Evolutionary conservation across 2,329 filamentous ascomycete genomes (phyloP), one percentile per base, ranked within the genome.

Genomic region (Xylariales sp.): DNA sequence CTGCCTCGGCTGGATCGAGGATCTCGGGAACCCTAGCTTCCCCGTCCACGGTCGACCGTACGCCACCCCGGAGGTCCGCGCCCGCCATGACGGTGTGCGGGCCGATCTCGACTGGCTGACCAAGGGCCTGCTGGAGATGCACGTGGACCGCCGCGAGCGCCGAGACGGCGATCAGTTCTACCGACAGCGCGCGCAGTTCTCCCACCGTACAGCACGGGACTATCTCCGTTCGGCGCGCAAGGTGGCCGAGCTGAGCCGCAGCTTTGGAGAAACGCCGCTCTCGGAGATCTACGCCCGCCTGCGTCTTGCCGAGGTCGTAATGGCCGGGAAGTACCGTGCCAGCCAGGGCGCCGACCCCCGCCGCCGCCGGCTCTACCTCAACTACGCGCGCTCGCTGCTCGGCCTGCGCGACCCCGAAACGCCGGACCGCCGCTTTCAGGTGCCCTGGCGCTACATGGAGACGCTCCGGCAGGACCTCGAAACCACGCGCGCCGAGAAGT

Each of bases 131-230:
- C n/a, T 33, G 16, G 30, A 33, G 16, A 33, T 33, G 30, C 30
- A 33, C 16, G 20, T 17, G 6, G 30, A 33, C n/a, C n/a, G 30
- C 5, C 30, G 30, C 6, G 30, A 33, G 30, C 30, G 30, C 16
- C 17, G 20, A 19, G 30, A 33, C n/a, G 30, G 30, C 30, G 30
- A 33, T 17, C 30, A 33, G 30, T 33, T 33, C 16, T 33, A 33
- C 20, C 30, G 30, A 8, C 30, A 33, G 30, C 30, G 30, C 5
- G 13, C 20, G 8, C 30, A 33, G 17, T 33, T 33, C 30, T 33
- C n/a, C 30, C 30, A 33, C n/a, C 30, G 30, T 17, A 33, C 30
- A 10, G 30, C 30, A 7, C 30, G 30, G 10, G 30, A 33, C 16
- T 33, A 15, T n/a, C 16, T 33, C 6, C 30, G 30, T 5, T 33